These are phyloP conservation scores for Chaetomium strumarium DNA, from an alignment of 2,329 filamentous ascomycete species.

Conservation along the genomic window DNA sequence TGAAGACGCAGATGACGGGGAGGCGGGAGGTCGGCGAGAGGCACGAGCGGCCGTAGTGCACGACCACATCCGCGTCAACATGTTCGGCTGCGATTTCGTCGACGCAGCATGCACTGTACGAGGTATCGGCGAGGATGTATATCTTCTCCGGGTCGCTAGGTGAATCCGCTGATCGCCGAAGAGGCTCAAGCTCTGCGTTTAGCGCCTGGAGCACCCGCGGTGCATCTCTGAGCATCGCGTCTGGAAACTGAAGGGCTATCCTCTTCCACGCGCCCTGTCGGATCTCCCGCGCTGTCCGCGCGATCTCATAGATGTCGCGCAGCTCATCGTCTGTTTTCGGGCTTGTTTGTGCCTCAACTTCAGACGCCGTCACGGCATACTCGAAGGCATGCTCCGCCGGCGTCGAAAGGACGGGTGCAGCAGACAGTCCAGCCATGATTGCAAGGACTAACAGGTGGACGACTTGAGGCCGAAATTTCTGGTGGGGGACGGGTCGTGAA, in stretches of 20 bases:
- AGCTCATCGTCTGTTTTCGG: conserved; percentile 60
- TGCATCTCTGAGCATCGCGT: conserved; percentile 83
- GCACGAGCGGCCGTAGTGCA: conserved; percentile 91
- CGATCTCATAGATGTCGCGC: conserved; percentile 74
- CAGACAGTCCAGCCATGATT: conserved; percentile 42
- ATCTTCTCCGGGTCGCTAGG: conserved; percentile 38
- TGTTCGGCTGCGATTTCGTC: conserved; percentile 97
- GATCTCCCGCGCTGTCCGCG: conserved; percentile 72
- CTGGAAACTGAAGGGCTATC: conserved; percentile 91
- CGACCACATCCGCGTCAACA: conserved; percentile 79
- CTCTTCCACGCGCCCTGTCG: conserved; percentile 63
- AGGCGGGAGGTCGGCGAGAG: conserved; percentile 82
- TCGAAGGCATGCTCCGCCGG: conserved; percentile 56
- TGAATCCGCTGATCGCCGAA: neutral
- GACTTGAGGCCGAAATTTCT: conserved; percentile 10
- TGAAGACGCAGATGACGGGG: conserved; percentile 89
- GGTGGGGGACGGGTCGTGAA: conserved; percentile 12
- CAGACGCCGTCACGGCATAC: conserved; percentile 30
- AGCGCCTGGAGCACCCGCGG: conserved; percentile 70
- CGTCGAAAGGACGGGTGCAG: conserved; percentile 57
- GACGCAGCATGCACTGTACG: conserved; percentile 94
- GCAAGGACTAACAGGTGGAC: neutral
- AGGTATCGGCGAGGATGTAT: conserved; percentile 89
- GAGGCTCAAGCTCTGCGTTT: conserved; percentile 28
- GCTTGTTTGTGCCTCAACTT: conserved; percentile 29